Evolutionary conservation across 179 eudicot species (phyloP), one percentile per base, ranked within the genome.

Genomic region (Corrigiola litoralis): DNA sequence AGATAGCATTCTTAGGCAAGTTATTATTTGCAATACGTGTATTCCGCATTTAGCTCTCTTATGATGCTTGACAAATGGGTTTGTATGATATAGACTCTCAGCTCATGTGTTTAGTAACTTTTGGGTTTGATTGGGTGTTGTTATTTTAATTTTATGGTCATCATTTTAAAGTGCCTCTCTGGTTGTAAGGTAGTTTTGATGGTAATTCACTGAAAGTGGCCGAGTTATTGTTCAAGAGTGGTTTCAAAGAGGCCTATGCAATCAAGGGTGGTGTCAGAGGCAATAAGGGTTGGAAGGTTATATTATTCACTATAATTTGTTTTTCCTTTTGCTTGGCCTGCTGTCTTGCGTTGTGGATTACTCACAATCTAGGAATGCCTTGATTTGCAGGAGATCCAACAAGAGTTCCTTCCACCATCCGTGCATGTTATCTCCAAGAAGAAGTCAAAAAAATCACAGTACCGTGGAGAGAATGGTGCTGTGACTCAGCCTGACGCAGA

Each of bases 121-220:
- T 32, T 25, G 1, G 11, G 16, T 11, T 16, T 34, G 2, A 11
- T 5, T 24, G 14, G 16, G 17, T n/a, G 32, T 13, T 23, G 4
- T n/a, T 24, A n/a, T 33, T 68, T 2, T 31, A 32, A 9, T 14
- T 18, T 25, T 27, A 12, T 45, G 56, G 17, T 21, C 33, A 48
- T 48, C 53, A 46, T 63, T 65, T 55, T 75, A 58, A 75, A 42
- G 61, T 34, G 58, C 71, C 52, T 82, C 48, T 83, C 78, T 74
- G 78, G 75, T 67, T 80, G 95, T 65, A 87, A 90, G 97, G 95
- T 87, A 90, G 98, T 84, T 87, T 90, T 77, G 98, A 87, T 86
- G 98, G 90, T 71, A 83, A 87, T 72, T 90, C 98, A 61, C 69
- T 94, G 72, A 79, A 83, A 82, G 97, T 81, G 74, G 99, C 96